Evolutionary conservation across 441 rosid genomes (phyloP), one percentile per base, ranked within the genome.

Genomic region (Omphalea diandra): DNA sequence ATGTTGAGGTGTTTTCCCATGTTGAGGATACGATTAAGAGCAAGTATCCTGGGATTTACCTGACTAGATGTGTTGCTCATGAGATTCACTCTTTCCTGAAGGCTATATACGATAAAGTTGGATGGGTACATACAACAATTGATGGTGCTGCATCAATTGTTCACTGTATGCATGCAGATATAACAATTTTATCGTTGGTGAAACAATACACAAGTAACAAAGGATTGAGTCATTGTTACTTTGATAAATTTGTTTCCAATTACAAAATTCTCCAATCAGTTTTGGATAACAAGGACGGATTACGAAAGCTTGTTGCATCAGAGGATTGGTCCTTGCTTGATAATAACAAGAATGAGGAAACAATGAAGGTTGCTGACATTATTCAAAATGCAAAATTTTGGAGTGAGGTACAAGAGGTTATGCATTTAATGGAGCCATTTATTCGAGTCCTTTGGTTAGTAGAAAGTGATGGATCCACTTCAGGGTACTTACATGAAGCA

Each of bases 31-130:
- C 38, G 33, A 50, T 67, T 17, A 27, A 2, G 11, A 12, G 20
- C 11, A 67, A 54, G 26, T 36, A 53, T 15, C 50, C 62, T 5
- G 24, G 18, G 2, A 67, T 67, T 22, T 54, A 67, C 62, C n/a
- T 24, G 3, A 35, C 17, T 50, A 4, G 20, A 8, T 67, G 62
- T 67, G 62, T 26, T 35, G 62, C 50, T 67, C 60, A 67, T 38
- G 40, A 40, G 32, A 35, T 67, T 52, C 71, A 67, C 27, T 38
- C 18, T 38, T 27, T 54, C 36, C 7, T 67, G 5, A 36, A 36
- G 31, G 49, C 2, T 6, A 67, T 67, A 38, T 50, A 9, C 5
- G 22, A 67, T n/a, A 18, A 54, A 3, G 33, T 67, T 35, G 20
- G 7, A 0, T 67, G 61, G 61, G 20, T 53, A 5, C 8, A 40